phyloP scores from a whole-genome alignment of 306 rosid genomes.

The Cicer arietinum region DNA sequence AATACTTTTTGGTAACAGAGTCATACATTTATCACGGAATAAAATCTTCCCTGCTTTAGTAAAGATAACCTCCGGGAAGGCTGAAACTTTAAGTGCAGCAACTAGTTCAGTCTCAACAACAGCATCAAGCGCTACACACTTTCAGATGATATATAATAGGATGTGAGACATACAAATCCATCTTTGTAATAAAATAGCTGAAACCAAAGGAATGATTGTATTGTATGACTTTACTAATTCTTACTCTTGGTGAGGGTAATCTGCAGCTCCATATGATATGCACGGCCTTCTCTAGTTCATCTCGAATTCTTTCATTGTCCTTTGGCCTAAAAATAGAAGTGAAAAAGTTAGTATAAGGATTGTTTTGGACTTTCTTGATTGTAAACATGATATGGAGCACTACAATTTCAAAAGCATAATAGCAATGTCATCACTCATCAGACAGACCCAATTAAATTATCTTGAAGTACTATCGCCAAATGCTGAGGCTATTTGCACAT shows the following conservation, averaged over 20 bases:
- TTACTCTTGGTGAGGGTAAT: conserved; percentile 96
- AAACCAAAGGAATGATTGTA: conserved; percentile 11
- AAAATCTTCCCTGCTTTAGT: conserved; percentile 89
- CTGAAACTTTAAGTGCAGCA: conserved; percentile 70
- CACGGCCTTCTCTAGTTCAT: conserved; percentile 79
- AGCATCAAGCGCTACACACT: conserved; percentile 93
- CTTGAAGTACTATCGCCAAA: not conserved
- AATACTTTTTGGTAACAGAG: not conserved
- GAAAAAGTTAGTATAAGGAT: not conserved
- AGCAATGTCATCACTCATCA: not conserved
- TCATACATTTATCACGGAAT: conserved; percentile 77
- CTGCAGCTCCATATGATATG: conserved; percentile 91
- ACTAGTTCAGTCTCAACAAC: conserved; percentile 78
- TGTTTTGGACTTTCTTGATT: not conserved
- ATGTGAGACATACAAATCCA: not conserved
- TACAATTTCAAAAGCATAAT: conserved; percentile 19
- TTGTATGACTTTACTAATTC: conserved; percentile 48
- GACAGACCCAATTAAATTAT: not conserved
- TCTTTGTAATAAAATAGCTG: not conserved
- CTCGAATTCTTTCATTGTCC: conserved; percentile 72
- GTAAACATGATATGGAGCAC: conserved; percentile 25
- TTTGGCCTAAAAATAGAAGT: conserved; percentile 64
- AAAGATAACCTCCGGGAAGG: conserved; percentile 82
- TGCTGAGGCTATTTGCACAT: conserved; percentile 7
- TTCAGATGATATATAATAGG: conserved; percentile 30